Base-by-base conservation (phyloP, 441 rosid species). In the Iberis amara region DNA sequence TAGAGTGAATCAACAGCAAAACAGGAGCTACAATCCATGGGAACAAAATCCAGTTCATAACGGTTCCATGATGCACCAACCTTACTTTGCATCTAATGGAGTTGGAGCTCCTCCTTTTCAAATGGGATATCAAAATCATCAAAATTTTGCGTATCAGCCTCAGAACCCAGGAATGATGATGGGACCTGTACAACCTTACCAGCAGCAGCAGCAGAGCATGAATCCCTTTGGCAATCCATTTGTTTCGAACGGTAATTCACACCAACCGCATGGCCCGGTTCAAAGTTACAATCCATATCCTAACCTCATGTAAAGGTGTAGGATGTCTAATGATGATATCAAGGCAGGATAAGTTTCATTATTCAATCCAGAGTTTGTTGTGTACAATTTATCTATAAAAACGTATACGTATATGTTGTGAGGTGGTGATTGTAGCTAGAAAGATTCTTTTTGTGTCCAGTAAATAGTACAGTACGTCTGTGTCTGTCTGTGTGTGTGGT, bases 91-190 rank as follows among this genome's bases (percentile, higher is more conserved):
- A 47, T 76, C 96, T 57, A 68, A 69, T 47, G 65, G 51, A 10
- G 75, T 85, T 18, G 61, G 89, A 35, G 91, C 89, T 46, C 83
- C 89, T 39, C 79, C n/a, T n/a, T n/a, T n/a, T n/a, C n/a, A 31
- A 69, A 84, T 92, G 88, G 73, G 71, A 49, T 82, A 86, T 61
- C 98, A 84, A 47, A 94, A 88, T 44, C 95, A 89, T 47, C 85
- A 84, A 44, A 65, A 68, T 55, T 74, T 74, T 77, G 63, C 60
- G 62, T 89, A 71, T 65, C 91, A 82, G 69, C 65, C 61, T 41
- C 66, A 71, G 53, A 78, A 69, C 24, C 69, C 73, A 58, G 77
- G 75, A 52, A 73, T 63, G 75, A 79, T 69, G 75, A 54, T 57
- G 73, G 78, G 62, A 32, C 78, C 74, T 45, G 15, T 47, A 30